A percentile compares a stretch with the other conserved stretches of the same genome.
These are phyloP conservation scores for Oryza meyeriana DNA, from an alignment of 176 grass and related monocot genomes.

Conservation along the genomic window DNA sequence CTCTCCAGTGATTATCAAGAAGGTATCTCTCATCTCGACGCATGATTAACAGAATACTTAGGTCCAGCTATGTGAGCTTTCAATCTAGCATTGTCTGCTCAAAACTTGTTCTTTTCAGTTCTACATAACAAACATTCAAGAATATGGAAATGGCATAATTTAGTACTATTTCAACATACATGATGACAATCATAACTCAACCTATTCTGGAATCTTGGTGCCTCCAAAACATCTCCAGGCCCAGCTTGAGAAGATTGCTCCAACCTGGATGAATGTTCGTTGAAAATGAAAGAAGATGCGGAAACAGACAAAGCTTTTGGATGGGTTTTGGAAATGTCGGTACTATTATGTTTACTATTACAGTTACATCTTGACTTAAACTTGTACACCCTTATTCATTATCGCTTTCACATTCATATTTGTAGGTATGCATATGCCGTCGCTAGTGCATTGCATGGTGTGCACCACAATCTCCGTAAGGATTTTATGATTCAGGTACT, in stretches of 20 bases:
- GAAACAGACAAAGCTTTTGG: conserved; percentile 94
- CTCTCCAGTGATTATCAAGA: conserved; percentile 95
- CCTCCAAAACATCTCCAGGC: conserved; percentile 39
- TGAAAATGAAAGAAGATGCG: conserved; percentile 90
- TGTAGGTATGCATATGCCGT: conserved; percentile 97
- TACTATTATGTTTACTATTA: conserved; percentile 14
- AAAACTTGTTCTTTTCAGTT: not conserved
- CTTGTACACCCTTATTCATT: not conserved
- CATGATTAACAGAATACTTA: not conserved
- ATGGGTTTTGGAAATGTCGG: conserved; percentile 99
- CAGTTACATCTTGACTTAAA: not conserved
- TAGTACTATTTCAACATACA: conserved; percentile 15
- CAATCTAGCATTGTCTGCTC: conserved; percentile 3
- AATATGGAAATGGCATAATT: not conserved
- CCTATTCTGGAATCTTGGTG: not conserved
- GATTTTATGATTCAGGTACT: conserved; percentile 99
- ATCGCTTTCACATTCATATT: conserved; percentile 11
- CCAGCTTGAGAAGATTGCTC: conserved; percentile 90
- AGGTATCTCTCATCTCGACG: conserved; percentile 48
- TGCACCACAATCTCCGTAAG: conserved; percentile 86
- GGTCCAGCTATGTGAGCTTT: not conserved
- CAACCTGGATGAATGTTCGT: conserved; percentile 98
- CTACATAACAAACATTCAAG: not conserved
- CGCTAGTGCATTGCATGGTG: conserved; percentile 98
- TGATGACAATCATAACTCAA: not conserved